Evolutionary conservation across 441 rosid species (phyloP).

Genomic region (Brassica balearica): DNA sequence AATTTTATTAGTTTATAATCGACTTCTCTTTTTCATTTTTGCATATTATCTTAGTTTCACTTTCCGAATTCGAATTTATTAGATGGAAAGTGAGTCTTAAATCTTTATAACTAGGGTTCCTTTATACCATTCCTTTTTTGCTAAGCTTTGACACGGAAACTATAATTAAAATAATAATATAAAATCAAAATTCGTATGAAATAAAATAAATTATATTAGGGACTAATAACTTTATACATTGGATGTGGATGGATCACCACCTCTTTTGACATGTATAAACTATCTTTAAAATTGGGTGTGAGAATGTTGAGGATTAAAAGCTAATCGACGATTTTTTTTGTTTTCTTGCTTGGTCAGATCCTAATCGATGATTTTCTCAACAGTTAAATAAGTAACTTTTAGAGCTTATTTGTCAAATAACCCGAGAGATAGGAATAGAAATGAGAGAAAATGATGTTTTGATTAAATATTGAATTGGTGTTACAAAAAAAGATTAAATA

Average conservation of each 20-base stretch:
- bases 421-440: too few relatives aligned
- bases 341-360: too few relatives aligned
- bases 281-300: not conserved
- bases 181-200: not conserved
- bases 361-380: not conserved
- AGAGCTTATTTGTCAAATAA: too few relatives aligned
- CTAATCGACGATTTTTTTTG: not conserved
- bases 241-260: not conserved
- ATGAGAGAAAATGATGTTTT: too few relatives aligned
- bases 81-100: conserved; percentile 25
- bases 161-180: not conserved
- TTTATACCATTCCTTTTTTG: not conserved
- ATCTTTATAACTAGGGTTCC: not conserved
- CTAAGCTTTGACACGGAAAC: conserved; percentile 21
- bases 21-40: not conserved
- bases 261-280: not conserved
- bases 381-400: not conserved
- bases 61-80: conserved; percentile 13
- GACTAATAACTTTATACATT: not conserved
- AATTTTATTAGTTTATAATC: conserved; percentile 3
- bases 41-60: not conserved
- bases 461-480: too few relatives aligned
- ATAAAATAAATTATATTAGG: not conserved
- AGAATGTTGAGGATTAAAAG: not conserved
- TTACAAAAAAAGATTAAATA: too few relatives aligned